phyloP scores from a whole-genome alignment of 345 rosid genomes.

The Trapa bicornis region DNA sequence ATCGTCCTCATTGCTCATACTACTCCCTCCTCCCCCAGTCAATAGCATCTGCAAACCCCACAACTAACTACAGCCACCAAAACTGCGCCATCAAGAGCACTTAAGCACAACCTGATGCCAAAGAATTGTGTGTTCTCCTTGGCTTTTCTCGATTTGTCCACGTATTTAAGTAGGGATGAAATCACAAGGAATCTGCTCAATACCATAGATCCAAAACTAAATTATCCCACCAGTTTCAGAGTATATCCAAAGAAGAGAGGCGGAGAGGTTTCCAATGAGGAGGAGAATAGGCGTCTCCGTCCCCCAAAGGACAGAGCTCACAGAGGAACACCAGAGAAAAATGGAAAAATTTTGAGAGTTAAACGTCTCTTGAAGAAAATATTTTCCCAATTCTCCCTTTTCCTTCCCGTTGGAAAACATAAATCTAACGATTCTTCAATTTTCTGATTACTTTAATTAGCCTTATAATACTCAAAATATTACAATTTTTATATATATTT shows the following conservation, averaged over 20 bases:
- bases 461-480: no score
- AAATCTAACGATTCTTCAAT: not conserved
- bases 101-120: not conserved
- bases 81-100: not conserved
- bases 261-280: not conserved
- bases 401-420: not conserved
- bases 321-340: not conserved
- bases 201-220: not conserved
- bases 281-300: not conserved
- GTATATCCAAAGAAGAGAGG: not conserved
- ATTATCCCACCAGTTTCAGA: not conserved
- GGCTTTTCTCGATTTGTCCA: not conserved
- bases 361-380: not conserved
- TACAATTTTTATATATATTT: no score
- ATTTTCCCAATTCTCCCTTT: not conserved
- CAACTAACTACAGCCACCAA: not conserved
- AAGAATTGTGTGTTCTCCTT: not conserved
- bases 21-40: conserved; percentile 6
- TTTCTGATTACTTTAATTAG: no score
- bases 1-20: not conserved
- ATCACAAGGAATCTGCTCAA: not conserved
- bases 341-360: not conserved
- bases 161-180: not conserved
- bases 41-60: not conserved
- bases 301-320: not conserved